A percentile compares a stretch with the other conserved stretches of the same genome.
Conservation (phyloP, 1,139 yeast genomes). For the Candida sp. region DNA sequence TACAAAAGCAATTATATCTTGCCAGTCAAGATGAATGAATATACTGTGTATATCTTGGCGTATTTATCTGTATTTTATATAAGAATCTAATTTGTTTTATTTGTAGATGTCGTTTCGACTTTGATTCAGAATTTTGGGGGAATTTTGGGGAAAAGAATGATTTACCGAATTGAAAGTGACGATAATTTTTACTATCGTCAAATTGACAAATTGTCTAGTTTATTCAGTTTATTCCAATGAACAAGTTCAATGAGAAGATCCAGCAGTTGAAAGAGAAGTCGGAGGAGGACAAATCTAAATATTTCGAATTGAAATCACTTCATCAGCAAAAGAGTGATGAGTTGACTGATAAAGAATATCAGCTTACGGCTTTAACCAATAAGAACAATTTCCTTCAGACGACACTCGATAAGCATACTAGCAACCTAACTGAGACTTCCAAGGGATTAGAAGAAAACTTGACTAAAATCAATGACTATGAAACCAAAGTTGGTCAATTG, state of each 20-base stretch:
- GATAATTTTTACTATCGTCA: neutral
- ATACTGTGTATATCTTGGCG: neutral
- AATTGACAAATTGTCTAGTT: neutral
- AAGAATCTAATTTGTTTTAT: neutral
- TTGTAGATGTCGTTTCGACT: neutral
- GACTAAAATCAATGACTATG: constrained; percentile 5
- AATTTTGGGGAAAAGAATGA: neutral
- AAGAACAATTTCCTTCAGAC: constrained; percentile 10
- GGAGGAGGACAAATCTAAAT: constrained; percentile 11
- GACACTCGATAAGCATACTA: constrained; percentile 6
- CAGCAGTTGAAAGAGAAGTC: constrained; percentile 9
- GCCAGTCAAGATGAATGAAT: constrained; percentile 10
- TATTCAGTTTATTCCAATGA: constrained; percentile 2
- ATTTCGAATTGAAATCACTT: constrained; percentile 12
- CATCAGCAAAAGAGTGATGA: constrained; percentile 9
- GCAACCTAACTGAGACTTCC: neutral
- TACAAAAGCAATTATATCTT: constrained; percentile 56
- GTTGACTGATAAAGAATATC: constrained; percentile 14
- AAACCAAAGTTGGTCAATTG: constrained; percentile 5
- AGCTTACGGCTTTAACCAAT: constrained; percentile 9
- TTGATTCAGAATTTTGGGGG: neutral
- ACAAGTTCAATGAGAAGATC: constrained; percentile 10
- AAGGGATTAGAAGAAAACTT: constrained; percentile 6
- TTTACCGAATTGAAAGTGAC: too few relatives aligned
- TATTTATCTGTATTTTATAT: constrained; percentile 1